Evolutionary conservation across 83 land plant genomes (phyloP).

Genomic region (Isoetes engelmannii): DNA sequence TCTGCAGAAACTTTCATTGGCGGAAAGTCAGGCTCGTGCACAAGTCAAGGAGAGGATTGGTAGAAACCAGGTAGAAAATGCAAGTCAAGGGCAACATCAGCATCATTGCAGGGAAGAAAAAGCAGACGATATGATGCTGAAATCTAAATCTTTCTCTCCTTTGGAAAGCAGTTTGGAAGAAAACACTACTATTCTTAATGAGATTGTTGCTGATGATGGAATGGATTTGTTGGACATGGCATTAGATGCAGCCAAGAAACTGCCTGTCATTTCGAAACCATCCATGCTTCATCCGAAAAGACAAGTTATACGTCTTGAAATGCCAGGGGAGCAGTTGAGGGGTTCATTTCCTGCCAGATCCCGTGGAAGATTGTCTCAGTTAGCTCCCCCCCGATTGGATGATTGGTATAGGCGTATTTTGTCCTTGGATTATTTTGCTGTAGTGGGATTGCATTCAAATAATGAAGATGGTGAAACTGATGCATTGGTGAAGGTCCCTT

Average conservation of each 20-base stretch:
- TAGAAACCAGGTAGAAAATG: not conserved
- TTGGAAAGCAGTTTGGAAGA: not conserved
- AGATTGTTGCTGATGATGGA: slow-evolving; percentile 29
- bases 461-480: slow-evolving; percentile 15
- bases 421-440: slow-evolving; percentile 59
- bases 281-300: slow-evolving; percentile 40
- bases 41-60: slow-evolving; percentile 11
- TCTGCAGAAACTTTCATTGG: slow-evolving; percentile 5
- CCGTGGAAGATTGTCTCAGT: slow-evolving; percentile 28
- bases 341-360: slow-evolving; percentile 27
- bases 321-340: slow-evolving; percentile 38
- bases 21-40: not conserved
- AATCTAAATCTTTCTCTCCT: too few species aligned
- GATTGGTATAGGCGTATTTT: slow-evolving; percentile 81
- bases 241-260: slow-evolving; percentile 20
- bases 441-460: slow-evolving; percentile 53
- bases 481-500: slow-evolving; percentile 59
- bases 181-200: slow-evolving; percentile 20
- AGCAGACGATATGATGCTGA: too few species aligned
- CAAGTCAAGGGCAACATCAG: too few species aligned
- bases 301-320: slow-evolving; percentile 56
- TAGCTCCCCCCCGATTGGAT: slow-evolving; percentile 70
- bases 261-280: slow-evolving; percentile 20
- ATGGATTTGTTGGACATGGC: slow-evolving; percentile 42
- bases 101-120: too few species aligned